Base-by-base conservation (phyloP, 768 basidiomycete genomes). In the Ramaria sp. region DNA sequence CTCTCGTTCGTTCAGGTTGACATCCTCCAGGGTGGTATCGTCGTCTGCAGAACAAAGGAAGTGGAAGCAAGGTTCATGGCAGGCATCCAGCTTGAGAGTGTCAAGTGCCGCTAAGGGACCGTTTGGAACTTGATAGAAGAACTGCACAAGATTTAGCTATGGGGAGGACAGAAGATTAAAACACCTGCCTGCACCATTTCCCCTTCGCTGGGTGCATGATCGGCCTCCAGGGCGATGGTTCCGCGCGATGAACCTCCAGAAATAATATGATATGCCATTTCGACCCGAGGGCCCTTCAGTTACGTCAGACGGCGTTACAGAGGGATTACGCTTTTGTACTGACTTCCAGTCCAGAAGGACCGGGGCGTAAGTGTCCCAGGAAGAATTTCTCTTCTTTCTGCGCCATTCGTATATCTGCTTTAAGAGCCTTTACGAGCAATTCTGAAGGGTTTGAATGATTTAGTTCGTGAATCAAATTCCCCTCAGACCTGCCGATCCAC, bases 171-270 rank as follows among this genome's bases (percentile, higher is more conserved):
- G 1, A 47, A 27, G 15, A 11, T 5, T 2, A 27, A 20, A 20
- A 51, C 61, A 46, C 72, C 70, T 70, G 75, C 78, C 70, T 81
- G 78, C 15, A 86, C 77, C 3, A 62, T 59, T 7, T 76, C 69
- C n/a, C 80, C 83, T 13, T 69, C 63, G 3, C 61, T 62, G 1
- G 84, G 84, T 2, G 82, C 78, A 13, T 69, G 70, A 20, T 73
- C 69, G 1, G 78, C 70, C 20, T 80, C 78, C 0, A 90, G 70
- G 0, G 87, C 79, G 13, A 89, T 74, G 3, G 76, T 75, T 2
- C 88, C 88, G 6, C 83, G 76, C 15, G 81, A 80, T 1, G 85
- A 86, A 63, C 85, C 86, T 3, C 88, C 88, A 0, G 86, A 82
- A 24, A 74, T 80, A 58, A 90, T 82, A 54, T 70, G 75, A 62